Evolutionary conservation across 2,329 filamentous ascomycete species (phyloP), one percentile per base, ranked within the genome.

Genomic region (Xylaria sp.): DNA sequence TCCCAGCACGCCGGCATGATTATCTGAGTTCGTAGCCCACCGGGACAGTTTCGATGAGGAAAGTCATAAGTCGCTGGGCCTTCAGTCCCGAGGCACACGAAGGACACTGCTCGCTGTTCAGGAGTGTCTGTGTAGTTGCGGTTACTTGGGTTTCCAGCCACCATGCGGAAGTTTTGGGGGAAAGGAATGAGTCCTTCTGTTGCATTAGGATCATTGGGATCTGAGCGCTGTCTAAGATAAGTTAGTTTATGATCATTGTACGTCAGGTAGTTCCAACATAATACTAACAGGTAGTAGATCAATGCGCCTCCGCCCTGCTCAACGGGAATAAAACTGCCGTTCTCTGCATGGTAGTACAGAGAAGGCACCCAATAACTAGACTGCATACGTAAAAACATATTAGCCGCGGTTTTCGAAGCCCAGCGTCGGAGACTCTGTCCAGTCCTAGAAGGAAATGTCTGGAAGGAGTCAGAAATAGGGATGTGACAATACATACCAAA

Each of bases 1-100:
- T 91, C 84, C 89, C 89, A 91, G 81, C 89, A 91, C 3, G 84
- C 84, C 1, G 87, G 88, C 76, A 90, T 89, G 75, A 84, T 85
- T 23, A 89, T 80, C 73, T 89, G 85, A 15, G 84, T 81, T 48
- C 87, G 84, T 23, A 85, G 80, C 51, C 87, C 83, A 44, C 83
- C 77, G 7, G 83, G 82, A 75, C 89, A 90, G 67, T 85, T 86
- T 68, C 82, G 82, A 71, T 83, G 82, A 0, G 88, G 89, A 39
- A 92, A 83, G 10, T 81, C 79, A n/a, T 81, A 80, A 1, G 82
- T 85, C 63, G 89, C 84, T 48, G 80, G 78, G 18, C 77, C 77
- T 12, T 82, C 79, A 52, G 77, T 79, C 59, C 83, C 82, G 12
- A 90, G 81, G 73, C 89, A 91, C 65, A 83, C 83, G 74, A 85